These are phyloP conservation scores for Trametes gibbosa DNA, from an alignment of 768 basidiomycete species.

Conservation along the genomic window DNA sequence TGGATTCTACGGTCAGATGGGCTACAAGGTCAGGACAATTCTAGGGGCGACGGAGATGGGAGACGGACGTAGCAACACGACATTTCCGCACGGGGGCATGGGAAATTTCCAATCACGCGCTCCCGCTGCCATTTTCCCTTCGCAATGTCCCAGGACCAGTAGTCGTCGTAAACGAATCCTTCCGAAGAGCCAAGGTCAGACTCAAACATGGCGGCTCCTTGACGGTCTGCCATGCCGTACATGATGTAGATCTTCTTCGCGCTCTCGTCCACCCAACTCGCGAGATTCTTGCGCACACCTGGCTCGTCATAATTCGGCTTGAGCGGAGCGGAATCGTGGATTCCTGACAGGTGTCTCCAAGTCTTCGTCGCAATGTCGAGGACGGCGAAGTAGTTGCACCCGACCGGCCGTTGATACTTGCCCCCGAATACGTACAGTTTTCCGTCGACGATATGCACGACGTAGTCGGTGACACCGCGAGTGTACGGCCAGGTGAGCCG, in stretches of 20 bases:
- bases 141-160: slow-evolving; percentile 38
- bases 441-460: slow-evolving; percentile 24
- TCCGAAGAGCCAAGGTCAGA: slow-evolving; percentile 26
- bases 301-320: slow-evolving; percentile 27
- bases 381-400: slow-evolving; percentile 38
- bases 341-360: slow-evolving; percentile 32
- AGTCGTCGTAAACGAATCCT: slow-evolving; percentile 32
- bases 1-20: slow-evolving; percentile 27
- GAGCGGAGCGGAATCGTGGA: slow-evolving; percentile 8
- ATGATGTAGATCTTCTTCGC: slow-evolving; percentile 34
- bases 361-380: slow-evolving; percentile 34
- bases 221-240: slow-evolving; percentile 36
- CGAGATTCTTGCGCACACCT: slow-evolving; percentile 34
- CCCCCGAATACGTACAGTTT: slow-evolving; percentile 42
- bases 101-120: slow-evolving; percentile 32
- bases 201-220: slow-evolving; percentile 25
- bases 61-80: slow-evolving; percentile 32
- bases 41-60: background rate
- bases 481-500: slow-evolving; percentile 20
- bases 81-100: slow-evolving; percentile 35
- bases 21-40: background rate
- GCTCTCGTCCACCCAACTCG: slow-evolving; percentile 34
- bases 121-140: slow-evolving; percentile 33
- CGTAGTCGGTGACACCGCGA: slow-evolving; percentile 13
- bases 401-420: slow-evolving; percentile 28